Conservation (phyloP, 2,329 filamentous ascomycete species). For the Penicillium capsulatum region DNA sequence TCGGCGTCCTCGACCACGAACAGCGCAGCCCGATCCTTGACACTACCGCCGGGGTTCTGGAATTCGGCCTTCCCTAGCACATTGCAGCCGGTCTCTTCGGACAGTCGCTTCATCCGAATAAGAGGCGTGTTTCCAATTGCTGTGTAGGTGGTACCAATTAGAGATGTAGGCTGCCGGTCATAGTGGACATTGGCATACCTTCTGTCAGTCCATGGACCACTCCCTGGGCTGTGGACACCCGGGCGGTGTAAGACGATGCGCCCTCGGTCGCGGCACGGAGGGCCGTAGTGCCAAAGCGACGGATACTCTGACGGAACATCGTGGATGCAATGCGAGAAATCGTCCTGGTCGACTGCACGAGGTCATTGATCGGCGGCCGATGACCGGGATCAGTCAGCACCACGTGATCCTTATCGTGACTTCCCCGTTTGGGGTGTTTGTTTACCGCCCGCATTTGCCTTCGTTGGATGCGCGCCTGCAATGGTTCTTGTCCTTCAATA, state of each 20-base stretch:
- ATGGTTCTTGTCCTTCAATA: slow-evolving; percentile 19
- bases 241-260: slow-evolving; percentile 59
- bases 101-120: slow-evolving; percentile 83
- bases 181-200: slow-evolving; percentile 53
- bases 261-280: slow-evolving; percentile 50
- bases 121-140: slow-evolving; percentile 97
- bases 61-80: slow-evolving; percentile 97
- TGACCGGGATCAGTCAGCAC: slow-evolving; percentile 11
- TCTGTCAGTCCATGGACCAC: slow-evolving; percentile 73
- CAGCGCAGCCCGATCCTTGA: slow-evolving; percentile 93
- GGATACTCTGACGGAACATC: slow-evolving; percentile 68
- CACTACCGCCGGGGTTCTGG: slow-evolving; percentile 92
- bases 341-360: slow-evolving; percentile 5
- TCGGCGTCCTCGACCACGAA: slow-evolving; percentile 94
- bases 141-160: slow-evolving; percentile 34
- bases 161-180: not conserved
- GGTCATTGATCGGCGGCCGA: slow-evolving; percentile 10
- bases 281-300: slow-evolving; percentile 63
- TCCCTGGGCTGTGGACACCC: slow-evolving; percentile 75
- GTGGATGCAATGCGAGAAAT: slow-evolving; percentile 17
- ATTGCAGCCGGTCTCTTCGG: slow-evolving; percentile 86
- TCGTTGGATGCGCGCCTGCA: slow-evolving; percentile 16
- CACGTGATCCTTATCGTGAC: slow-evolving; percentile 35
- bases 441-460: slow-evolving; percentile 31
- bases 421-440: slow-evolving; percentile 40